These are phyloP conservation scores for Tieghemostelium lacteum DNA, from an alignment of 78 protist genomes.

Conservation along the genomic window DNA sequence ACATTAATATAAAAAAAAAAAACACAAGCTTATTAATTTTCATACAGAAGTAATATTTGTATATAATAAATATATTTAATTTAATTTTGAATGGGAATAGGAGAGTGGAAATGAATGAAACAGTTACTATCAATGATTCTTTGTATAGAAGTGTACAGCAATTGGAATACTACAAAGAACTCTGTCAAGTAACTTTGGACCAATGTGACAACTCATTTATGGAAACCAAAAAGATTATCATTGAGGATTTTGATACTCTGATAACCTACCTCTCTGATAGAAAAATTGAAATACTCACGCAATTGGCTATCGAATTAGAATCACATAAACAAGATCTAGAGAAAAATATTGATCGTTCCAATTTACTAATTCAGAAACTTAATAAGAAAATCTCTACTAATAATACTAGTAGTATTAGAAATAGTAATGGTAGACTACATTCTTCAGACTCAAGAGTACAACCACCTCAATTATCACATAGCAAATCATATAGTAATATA, in stretches of 20 bases:
- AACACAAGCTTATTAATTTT: too few species aligned
- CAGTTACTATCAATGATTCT: neutral
- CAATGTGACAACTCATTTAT: conserved; percentile 56
- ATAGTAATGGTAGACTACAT: neutral
- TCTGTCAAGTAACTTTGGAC: conserved; percentile 38
- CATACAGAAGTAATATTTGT: too few species aligned
- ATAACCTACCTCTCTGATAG: conserved; percentile 31
- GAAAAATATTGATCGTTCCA: conserved; percentile 52
- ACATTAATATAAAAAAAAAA: too few species aligned
- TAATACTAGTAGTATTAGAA: neutral
- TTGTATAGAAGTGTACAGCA: conserved; percentile 4
- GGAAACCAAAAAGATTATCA: conserved; percentile 14
- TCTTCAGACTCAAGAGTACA: too few species aligned
- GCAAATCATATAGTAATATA: too few species aligned
- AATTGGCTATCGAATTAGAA: conserved; percentile 40
- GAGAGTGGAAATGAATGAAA: neutral
- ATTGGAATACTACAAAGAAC: conserved; percentile 37
- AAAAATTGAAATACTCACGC: conserved; percentile 37
- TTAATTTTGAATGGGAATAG: too few species aligned
- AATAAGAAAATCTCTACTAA: conserved; percentile 5
- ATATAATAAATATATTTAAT: too few species aligned
- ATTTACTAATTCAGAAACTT: conserved; percentile 7
- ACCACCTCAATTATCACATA: too few species aligned
- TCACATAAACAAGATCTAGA: conserved; percentile 59
- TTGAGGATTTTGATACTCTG: conserved; percentile 53